Base-by-base conservation (phyloP, 2,329 filamentous ascomycete genomes). In the Aspergillus spinulosporus region DNA sequence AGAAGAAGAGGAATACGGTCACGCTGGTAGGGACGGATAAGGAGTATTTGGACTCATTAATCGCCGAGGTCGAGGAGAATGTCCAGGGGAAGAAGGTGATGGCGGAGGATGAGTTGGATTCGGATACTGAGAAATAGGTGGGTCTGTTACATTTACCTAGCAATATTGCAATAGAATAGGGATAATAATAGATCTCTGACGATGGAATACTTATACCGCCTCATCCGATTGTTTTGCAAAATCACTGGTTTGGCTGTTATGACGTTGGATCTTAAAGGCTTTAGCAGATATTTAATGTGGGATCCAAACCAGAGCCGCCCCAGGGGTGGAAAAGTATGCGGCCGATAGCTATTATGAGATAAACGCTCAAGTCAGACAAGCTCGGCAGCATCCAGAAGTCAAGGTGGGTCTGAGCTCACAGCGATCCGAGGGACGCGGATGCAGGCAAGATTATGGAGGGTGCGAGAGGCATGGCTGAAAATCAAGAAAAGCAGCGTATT, bases 1-100 rank as follows among this genome's bases (percentile, higher is more conserved):
- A 89, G 4, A 93, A 90, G 80, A 85, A 85, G 67, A 82, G 82
- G 61, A 97, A 97, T 74, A 94, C 92, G 0, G 91, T 97, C 47
- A 97, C 93, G 8, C 78, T 99, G 52, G 92, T 97, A 11, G 85
- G 81, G 12, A 86, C 85, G 62, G 89, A 97, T 69, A 79, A 82
- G 63, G 86, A 83, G 26, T 93, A 84, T 64, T 82, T 97, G 69
- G 90, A 96, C 71, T 86, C 85, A 49, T 74, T 97, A 59, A 83
- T 95, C 9, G 76, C 82, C 0, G 91, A 96, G 70, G 90, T 96
- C 2, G 84, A 90, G 69, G 77, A 84, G 70, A 87, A 88, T 52
- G 87, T 96, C 3, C 76, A 91, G 63, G 93, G 93, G 2, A 81
- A 79, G 64, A 81, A 87, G 49, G 84, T 96, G 8, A 64, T 74